phyloP scores from a whole-genome alignment of 225 moss, liverwort and hornwort genomes.

The Neckera pumila region DNA sequence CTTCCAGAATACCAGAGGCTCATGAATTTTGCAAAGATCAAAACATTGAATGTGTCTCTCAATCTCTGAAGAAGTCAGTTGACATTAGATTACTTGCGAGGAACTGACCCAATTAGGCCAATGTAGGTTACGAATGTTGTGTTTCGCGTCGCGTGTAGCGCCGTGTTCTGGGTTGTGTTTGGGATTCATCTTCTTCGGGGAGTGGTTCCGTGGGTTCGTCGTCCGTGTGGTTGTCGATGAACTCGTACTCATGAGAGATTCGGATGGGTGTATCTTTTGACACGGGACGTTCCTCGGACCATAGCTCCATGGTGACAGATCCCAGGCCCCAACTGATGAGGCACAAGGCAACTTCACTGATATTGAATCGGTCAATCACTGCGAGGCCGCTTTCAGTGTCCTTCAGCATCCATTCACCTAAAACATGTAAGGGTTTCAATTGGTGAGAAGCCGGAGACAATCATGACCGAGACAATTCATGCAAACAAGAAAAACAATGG shows the following conservation, averaged over 20 bases:
- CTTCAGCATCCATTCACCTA: constrained; percentile 56
- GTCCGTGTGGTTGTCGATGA: constrained; percentile 9
- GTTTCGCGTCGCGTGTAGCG: background rate
- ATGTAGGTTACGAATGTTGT: background rate
- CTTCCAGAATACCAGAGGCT: background rate
- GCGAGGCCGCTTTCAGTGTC: constrained; percentile 48
- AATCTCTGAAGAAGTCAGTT: background rate
- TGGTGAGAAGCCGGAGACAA: background rate
- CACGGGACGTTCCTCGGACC: constrained; percentile 70
- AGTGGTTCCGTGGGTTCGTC: background rate
- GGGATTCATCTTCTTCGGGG: background rate
- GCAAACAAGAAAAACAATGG: background rate
- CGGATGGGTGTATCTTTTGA: constrained; percentile 39
- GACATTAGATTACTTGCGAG: background rate
- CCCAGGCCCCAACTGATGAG: constrained; percentile 62
- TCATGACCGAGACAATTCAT: background rate
- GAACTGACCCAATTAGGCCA: background rate
- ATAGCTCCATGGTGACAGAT: constrained; percentile 65
- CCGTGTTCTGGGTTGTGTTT: background rate
- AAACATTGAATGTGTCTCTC: background rate
- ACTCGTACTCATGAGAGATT: constrained; percentile 70
- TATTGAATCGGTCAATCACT: constrained; percentile 57
- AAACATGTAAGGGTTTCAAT: background rate
- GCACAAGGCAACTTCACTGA: constrained; percentile 57
- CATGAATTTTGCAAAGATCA: background rate